Percentiles rank a stretch among this genome's conserved stretches.
Conservation (phyloP, 208 protist species). For the Acanthamoeba sp. region DNA sequence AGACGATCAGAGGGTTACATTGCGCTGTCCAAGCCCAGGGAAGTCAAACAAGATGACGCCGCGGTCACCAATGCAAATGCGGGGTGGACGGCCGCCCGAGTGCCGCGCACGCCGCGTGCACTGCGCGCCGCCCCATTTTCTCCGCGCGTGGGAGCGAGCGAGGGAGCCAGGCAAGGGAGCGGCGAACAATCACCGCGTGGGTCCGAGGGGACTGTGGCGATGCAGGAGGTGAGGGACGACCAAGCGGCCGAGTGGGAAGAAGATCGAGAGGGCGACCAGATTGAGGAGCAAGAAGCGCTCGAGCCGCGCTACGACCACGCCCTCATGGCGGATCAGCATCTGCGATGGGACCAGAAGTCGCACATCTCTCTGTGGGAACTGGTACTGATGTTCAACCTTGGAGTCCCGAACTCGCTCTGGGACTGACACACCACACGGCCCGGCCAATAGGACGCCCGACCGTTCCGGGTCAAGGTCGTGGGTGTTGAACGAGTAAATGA, state of each 20-base stretch:
- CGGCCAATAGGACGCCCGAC: background rate
- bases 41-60: background rate
- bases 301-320: background rate
- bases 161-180: background rate
- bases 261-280: background rate
- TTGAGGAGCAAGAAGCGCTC: background rate
- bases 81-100: background rate
- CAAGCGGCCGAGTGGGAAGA: background rate
- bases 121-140: background rate
- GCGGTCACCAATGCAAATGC: background rate
- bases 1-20: background rate
- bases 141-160: background rate
- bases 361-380: constrained; percentile 28
- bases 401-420: no score
- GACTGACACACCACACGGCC: background rate
- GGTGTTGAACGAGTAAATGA: background rate
- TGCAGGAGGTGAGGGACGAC: background rate
- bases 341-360: background rate
- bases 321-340: background rate
- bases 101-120: background rate
- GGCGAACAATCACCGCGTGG: background rate
- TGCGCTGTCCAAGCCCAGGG: background rate
- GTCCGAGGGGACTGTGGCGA: background rate
- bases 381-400: background rate
- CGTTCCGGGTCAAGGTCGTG: background rate